Conservation (phyloP, 1,139 yeast species). For the Candida glucosophila region DNA sequence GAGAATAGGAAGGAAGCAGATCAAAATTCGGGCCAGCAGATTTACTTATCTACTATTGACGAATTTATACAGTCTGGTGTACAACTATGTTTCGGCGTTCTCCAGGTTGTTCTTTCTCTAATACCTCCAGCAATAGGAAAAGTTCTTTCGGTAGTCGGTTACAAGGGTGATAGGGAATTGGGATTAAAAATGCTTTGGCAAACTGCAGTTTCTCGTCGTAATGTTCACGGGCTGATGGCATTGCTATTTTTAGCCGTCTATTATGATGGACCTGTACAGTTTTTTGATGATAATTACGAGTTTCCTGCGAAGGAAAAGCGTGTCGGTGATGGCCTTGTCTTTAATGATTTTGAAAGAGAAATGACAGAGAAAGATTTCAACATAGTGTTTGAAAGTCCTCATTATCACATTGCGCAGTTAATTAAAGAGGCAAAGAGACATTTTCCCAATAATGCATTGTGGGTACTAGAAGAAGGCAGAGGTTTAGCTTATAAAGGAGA, state of each 20-base stretch:
- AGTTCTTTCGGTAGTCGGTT: constrained; percentile 84
- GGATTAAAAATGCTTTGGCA: constrained; percentile 85
- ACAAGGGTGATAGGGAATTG: constrained; percentile 74
- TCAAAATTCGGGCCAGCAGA: constrained; percentile 17
- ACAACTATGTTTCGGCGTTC: constrained; percentile 81
- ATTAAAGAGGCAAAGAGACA: constrained; percentile 52
- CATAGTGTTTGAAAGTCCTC: constrained; percentile 27
- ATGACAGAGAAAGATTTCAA: constrained; percentile 26
- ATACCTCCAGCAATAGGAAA: constrained; percentile 89
- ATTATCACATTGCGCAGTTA: constrained; percentile 36
- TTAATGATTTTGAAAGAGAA: constrained; percentile 22
- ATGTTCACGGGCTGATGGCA: constrained; percentile 89
- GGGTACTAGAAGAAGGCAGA: constrained; percentile 88
- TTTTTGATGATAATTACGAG: constrained; percentile 77
- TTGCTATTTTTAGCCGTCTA: constrained; percentile 72
- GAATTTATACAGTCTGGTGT: constrained; percentile 92
- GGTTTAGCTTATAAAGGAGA: constrained; percentile 76
- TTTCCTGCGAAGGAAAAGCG: constrained; percentile 36
- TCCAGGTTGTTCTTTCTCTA: constrained; percentile 82
- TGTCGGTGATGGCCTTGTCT: constrained; percentile 16
- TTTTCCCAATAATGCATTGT: constrained; percentile 84
- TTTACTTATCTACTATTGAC: constrained; percentile 59
- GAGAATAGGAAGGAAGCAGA: no score
- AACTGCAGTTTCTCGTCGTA: constrained; percentile 63
- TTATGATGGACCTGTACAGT: constrained; percentile 93